Evolutionary conservation across 768 basidiomycete genomes (phyloP).

Genomic region (Piloderma croceum): DNA sequence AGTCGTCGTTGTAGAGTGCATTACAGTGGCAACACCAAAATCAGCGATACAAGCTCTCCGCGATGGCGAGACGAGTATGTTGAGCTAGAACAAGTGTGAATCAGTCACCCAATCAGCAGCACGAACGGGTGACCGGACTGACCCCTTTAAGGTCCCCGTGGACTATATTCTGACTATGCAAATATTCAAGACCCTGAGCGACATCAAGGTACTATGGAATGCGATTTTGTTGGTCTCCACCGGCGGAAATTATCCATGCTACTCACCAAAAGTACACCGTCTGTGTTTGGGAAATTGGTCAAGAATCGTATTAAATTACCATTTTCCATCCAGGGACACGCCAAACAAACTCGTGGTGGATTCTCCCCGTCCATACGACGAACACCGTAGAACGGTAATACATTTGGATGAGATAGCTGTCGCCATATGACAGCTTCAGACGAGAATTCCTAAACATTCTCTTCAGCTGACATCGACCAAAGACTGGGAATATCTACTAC

Average conservation of each 20-base stretch:
- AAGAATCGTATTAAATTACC: too few relatives aligned
- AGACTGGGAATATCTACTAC: too few relatives aligned
- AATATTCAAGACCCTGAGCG: slow-evolving; percentile 9
- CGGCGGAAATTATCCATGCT: too few relatives aligned
- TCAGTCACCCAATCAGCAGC: slow-evolving; percentile 6
- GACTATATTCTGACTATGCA: slow-evolving; percentile 10
- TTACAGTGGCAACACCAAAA: slow-evolving; percentile 4
- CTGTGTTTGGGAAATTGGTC: too few relatives aligned
- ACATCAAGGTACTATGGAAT: slow-evolving; percentile 11
- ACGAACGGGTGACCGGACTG: slow-evolving; percentile 12
- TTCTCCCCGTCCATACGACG: too few relatives aligned
- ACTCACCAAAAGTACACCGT: slow-evolving; percentile 8
- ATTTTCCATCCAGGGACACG: too few relatives aligned
- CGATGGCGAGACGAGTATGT: slow-evolving; percentile 9
- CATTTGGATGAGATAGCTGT: slow-evolving; percentile 14
- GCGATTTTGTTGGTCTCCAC: too few relatives aligned
- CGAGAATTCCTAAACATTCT: slow-evolving; percentile 14
- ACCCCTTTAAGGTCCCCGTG: slow-evolving; percentile 17
- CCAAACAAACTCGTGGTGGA: too few relatives aligned
- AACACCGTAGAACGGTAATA: slow-evolving; percentile 8
- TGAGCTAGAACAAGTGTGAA: slow-evolving; percentile 17
- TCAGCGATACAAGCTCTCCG: slow-evolving; percentile 10
- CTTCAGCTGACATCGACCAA: slow-evolving; percentile 5
- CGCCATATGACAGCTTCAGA: too few relatives aligned
- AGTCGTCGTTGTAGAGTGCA: too few relatives aligned